Conservation (phyloP, 257 asterid genomes). For the Scutellaria barbata region DNA sequence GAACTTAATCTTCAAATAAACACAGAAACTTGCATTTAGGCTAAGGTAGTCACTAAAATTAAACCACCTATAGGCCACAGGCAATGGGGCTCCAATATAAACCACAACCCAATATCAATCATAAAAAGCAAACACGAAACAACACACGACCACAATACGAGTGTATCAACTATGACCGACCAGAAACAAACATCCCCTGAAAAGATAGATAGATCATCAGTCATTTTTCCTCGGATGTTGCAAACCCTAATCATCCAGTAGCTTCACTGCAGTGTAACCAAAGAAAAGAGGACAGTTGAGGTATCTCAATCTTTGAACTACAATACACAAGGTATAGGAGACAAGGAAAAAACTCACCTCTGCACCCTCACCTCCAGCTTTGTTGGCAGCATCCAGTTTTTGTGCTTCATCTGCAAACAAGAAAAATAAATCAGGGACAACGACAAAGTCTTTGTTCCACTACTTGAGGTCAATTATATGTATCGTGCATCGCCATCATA, state of each 20-base stretch:
- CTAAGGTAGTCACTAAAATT: conserved; percentile 47
- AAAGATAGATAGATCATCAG: conserved; percentile 38
- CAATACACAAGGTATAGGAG: neutral
- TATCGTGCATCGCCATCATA: too few relatives aligned
- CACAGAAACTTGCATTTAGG: conserved; percentile 34
- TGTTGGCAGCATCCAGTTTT: conserved; percentile 57
- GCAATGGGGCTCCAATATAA: conserved; percentile 37
- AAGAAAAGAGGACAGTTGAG: conserved; percentile 11
- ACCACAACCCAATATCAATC: conserved; percentile 47
- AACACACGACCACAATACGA: conserved; percentile 41
- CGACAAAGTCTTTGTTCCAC: neutral
- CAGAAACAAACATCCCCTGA: conserved; percentile 31
- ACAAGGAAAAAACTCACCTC: conserved; percentile 51
- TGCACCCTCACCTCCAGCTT: conserved; percentile 64
- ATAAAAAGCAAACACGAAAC: conserved; percentile 33
- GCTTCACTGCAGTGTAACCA: conserved; percentile 57
- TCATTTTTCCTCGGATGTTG: conserved; percentile 32
- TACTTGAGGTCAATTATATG: too few relatives aligned
- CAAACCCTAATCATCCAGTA: conserved; percentile 36
- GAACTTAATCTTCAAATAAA: conserved; percentile 10
- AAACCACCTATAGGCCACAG: conserved; percentile 65
- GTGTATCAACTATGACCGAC: conserved; percentile 39
- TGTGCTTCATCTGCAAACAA: conserved; percentile 63
- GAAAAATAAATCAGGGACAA: conserved; percentile 3
- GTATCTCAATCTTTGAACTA: neutral